A percentile compares a stretch with the other conserved stretches of the same genome.
phyloP scores from a whole-genome alignment of 208 protist genomes.

The Trypanosoma lewisi region DNA sequence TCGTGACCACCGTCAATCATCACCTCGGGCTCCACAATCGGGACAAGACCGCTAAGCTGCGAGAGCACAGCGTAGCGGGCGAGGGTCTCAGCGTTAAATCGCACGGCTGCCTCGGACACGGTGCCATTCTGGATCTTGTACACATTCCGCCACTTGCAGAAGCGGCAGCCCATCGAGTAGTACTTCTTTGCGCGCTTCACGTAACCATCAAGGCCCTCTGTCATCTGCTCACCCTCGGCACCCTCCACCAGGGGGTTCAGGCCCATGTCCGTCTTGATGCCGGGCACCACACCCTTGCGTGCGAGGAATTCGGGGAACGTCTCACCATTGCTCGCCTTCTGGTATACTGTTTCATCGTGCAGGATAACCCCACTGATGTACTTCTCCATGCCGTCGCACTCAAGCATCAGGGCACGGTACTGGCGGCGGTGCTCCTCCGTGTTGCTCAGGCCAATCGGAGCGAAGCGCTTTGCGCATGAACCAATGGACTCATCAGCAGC shows the following conservation, averaged over 20 bases:
- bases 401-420: slow-evolving; percentile 93
- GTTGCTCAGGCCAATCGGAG: slow-evolving; percentile 94
- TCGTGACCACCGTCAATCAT: too few species aligned
- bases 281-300: slow-evolving; percentile 84
- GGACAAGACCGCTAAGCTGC: too few species aligned
- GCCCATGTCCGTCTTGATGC: slow-evolving; percentile 96
- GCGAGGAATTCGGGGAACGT: slow-evolving; percentile 87
- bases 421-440: slow-evolving; percentile 91
- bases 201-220: slow-evolving; percentile 95
- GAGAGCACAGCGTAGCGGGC: too few species aligned
- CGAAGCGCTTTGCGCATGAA: slow-evolving; percentile 95
- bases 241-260: slow-evolving; percentile 73
- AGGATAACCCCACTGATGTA: slow-evolving; percentile 97
- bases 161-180: slow-evolving; percentile 94
- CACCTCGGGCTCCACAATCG: too few species aligned
- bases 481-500: slow-evolving; percentile 95
- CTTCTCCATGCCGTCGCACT: slow-evolving; percentile 74
- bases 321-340: slow-evolving; percentile 85
- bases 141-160: slow-evolving; percentile 97
- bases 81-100: too few species aligned
- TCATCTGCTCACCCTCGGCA: slow-evolving; percentile 91
- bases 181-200: slow-evolving; percentile 86
- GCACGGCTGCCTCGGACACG: slow-evolving; percentile 89
- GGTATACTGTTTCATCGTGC: slow-evolving; percentile 95
- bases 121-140: slow-evolving; percentile 91